These are phyloP conservation scores for Groenewaldozyma salmanticensis DNA, from an alignment of 805 yeast species.

Conservation along the genomic window DNA sequence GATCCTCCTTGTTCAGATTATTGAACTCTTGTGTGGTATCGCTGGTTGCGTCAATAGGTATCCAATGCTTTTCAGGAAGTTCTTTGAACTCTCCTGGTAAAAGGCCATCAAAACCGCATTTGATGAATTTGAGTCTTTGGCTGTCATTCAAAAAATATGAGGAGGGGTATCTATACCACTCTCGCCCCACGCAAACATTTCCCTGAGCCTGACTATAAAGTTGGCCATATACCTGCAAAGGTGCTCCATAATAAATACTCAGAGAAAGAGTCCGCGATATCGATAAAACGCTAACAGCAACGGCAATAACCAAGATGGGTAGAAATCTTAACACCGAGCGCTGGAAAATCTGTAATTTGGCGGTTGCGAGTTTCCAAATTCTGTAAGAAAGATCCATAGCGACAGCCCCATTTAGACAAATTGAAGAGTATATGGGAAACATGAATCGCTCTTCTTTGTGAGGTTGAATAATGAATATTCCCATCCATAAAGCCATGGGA, in stretches of 20 bases:
- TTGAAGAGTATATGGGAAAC: conserved; percentile 72
- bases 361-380: not conserved
- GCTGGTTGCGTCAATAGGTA: conserved; percentile 31
- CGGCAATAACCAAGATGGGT: not conserved
- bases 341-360: not conserved
- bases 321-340: conserved; percentile 3
- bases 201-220: conserved; percentile 28
- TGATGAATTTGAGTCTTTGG: conserved; percentile 55
- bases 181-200: conserved; percentile 84
- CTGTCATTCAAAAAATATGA: conserved; percentile 69
- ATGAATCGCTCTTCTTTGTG: conserved; percentile 91
- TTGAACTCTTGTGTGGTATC: conserved; percentile 45
- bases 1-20: conserved; percentile 58
- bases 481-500: conserved; percentile 59
- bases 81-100: conserved; percentile 81
- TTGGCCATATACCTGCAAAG: conserved; percentile 48
- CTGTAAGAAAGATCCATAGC: conserved; percentile 23
- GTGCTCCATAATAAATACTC: conserved; percentile 61
- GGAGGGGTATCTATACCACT: conserved; percentile 89
- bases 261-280: conserved; percentile 50
- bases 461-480: conserved; percentile 62
- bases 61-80: conserved; percentile 23
- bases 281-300: conserved; percentile 25
- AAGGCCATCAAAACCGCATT: conserved; percentile 75
- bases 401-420: conserved; percentile 54